Base-by-base conservation (phyloP, 805 yeast species). In the Yarrowia sp. region DNA sequence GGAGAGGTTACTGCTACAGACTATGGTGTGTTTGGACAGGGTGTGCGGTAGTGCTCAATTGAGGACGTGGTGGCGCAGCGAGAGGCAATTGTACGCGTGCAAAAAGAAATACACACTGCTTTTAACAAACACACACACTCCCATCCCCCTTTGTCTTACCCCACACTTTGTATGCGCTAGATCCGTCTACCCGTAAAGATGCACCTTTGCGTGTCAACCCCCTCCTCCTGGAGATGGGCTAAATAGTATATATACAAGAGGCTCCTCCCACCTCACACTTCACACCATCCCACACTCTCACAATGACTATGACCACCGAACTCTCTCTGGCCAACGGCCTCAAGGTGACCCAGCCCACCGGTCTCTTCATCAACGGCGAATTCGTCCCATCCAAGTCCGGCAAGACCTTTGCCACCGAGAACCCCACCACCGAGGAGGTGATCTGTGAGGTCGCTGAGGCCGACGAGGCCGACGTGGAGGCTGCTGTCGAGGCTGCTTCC, bases 331-430 rank as follows among this genome's bases (percentile, higher is more conserved):
- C 90, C 66, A 83, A 86, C 16, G 91, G 91, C 66, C 76, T 69
- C 33, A 76, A 78, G 39, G 86, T 85, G 69, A 80, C 82, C 59
- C 96, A 88, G 77, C 97, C 97, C 68, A 83, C 88, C 12, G 97
- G 97, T 65, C 77, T 92, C 69, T 92, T 89, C 80, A 89, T 92
- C 73, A 87, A 90, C 78, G 90, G 90, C 74, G 88, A 76, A 82
- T 69, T 86, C 83, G 88, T 86, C 25, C 72, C 78, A 38, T 81
- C 90, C 24, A 76, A 78, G 68, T 81, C 78, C 64, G 81, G 80
- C 66, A 81, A 83, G 72, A 83, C 86, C 19, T 80, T 87, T 66
- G 85, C 72, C 66, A 88, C 85, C 33, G 71, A 84, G 65, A 67
- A 69, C 64, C 71, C 66, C 41, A 63, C 73, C 60, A 73, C 74